A percentile compares a stretch with the other conserved stretches of the same genome.
Conservation (phyloP, 495 filamentous ascomycete genomes). For the Penicilliopsis zonata region DNA sequence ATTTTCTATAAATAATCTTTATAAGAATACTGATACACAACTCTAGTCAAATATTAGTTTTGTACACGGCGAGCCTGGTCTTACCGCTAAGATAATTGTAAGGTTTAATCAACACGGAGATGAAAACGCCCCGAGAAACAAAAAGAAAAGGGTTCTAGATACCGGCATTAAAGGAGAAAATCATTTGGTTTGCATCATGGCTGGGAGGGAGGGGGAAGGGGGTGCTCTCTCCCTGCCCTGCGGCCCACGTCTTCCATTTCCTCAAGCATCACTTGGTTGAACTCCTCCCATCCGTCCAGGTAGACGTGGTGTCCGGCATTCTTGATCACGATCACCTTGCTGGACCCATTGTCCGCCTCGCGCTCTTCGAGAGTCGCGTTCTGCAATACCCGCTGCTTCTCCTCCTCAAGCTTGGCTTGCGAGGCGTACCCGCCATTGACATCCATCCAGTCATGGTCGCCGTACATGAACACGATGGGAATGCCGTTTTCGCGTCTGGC, state of each 20-base stretch:
- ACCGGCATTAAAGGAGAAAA: too few species aligned
- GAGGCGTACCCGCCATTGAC: slow-evolving; percentile 73
- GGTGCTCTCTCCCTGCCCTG: slow-evolving; percentile 20
- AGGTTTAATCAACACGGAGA: too few species aligned
- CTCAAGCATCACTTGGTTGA: slow-evolving; percentile 61
- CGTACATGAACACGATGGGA: slow-evolving; percentile 88
- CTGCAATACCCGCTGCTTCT: slow-evolving; percentile 42
- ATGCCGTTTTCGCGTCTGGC: slow-evolving; percentile 55
- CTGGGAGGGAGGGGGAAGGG: too few species aligned
- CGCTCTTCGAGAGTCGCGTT: slow-evolving; percentile 56
- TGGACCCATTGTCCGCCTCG: slow-evolving; percentile 58
- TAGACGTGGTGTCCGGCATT: slow-evolving; percentile 90
- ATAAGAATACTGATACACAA: not conserved
- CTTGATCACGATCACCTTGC: slow-evolving; percentile 73
- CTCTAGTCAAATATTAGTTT: not conserved
- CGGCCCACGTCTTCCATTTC: slow-evolving; percentile 68
- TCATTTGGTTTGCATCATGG: too few species aligned
- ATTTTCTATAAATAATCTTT: not conserved
- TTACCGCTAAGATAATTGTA: not conserved
- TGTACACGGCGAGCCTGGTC: too few species aligned
- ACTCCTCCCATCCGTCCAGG: slow-evolving; percentile 79
- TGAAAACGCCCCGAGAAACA: too few species aligned
- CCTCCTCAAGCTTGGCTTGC: slow-evolving; percentile 64
- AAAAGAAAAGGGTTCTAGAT: too few species aligned
- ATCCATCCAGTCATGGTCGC: slow-evolving; percentile 98